These are phyloP conservation scores for Phytophthora cajani DNA, from an alignment of 352 stramenopile species.

Conservation along the genomic window DNA sequence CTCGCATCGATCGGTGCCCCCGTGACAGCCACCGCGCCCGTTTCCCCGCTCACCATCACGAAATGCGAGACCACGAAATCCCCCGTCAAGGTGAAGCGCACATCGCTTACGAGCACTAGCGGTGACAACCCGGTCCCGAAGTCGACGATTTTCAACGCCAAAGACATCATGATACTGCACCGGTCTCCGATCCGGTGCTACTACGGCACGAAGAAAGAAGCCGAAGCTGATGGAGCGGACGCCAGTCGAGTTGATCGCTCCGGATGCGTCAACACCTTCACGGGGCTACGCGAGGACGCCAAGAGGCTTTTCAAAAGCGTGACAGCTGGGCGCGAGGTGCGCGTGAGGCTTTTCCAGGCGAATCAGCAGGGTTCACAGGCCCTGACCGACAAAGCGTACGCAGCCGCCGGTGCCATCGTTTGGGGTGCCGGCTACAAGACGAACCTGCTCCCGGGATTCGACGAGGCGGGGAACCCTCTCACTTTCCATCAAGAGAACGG, in stretches of 20 bases:
- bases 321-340: constrained; percentile 57
- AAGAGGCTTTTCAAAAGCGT: constrained; percentile 81
- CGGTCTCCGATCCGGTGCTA: constrained; percentile 81
- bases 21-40: constrained; percentile 12
- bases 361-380: constrained; percentile 62
- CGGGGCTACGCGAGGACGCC: constrained; percentile 81
- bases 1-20: constrained; percentile 21
- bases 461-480: constrained; percentile 51
- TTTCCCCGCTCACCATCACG: constrained; percentile 20
- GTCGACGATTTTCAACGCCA: constrained; percentile 55
- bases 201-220: constrained; percentile 80
- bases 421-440: constrained; percentile 87
- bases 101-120: constrained; percentile 11
- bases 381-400: constrained; percentile 68
- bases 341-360: constrained; percentile 80
- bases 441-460: constrained; percentile 60
- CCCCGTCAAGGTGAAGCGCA: constrained; percentile 27
- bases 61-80: constrained; percentile 20
- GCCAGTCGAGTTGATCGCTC: constrained; percentile 61
- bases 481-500: constrained; percentile 60
- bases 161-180: constrained; percentile 86
- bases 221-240: constrained; percentile 71
- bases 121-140: constrained; percentile 10
- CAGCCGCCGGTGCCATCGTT: constrained; percentile 74
- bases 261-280: constrained; percentile 88